Conservation (phyloP, 2,329 filamentous ascomycete genomes). For the Hypoxylon sp. region DNA sequence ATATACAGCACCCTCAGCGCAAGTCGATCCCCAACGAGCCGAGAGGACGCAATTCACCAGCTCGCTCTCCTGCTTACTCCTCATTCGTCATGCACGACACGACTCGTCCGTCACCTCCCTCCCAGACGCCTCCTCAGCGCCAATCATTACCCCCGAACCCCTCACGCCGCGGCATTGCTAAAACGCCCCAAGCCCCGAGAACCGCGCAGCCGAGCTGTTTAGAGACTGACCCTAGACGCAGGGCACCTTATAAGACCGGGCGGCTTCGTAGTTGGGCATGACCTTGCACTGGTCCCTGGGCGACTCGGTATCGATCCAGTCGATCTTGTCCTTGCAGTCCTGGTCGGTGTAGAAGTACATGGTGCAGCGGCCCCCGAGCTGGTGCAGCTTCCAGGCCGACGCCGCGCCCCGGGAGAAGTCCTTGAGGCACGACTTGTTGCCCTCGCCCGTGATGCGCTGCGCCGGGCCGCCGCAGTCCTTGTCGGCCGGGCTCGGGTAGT, state of each 20-base stretch:
- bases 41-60: conserved; percentile 12
- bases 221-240: not conserved
- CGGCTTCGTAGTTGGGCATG: conserved; percentile 1
- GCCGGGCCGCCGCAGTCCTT: not conserved
- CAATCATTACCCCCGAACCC: conserved; percentile 13
- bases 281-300: not conserved
- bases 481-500: not conserved
- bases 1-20: no score
- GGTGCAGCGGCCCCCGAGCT: not conserved
- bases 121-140: conserved; percentile 4
- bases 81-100: conserved; percentile 17
- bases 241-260: conserved; percentile 7
- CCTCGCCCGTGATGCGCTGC: conserved; percentile 1
- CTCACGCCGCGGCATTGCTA: conserved; percentile 20
- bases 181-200: not conserved
- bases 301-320: conserved; percentile 8
- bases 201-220: not conserved
- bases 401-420: not conserved
- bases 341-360: not conserved
- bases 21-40: no score
- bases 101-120: conserved; percentile 23
- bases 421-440: not conserved
- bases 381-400: not conserved
- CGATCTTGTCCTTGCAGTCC: not conserved
- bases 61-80: conserved; percentile 3